Percentiles rank a stretch among this genome's conserved stretches.
These are phyloP conservation scores for Dipodascopsis tothii DNA, from an alignment of 805 yeast genomes.

Conservation along the genomic window DNA sequence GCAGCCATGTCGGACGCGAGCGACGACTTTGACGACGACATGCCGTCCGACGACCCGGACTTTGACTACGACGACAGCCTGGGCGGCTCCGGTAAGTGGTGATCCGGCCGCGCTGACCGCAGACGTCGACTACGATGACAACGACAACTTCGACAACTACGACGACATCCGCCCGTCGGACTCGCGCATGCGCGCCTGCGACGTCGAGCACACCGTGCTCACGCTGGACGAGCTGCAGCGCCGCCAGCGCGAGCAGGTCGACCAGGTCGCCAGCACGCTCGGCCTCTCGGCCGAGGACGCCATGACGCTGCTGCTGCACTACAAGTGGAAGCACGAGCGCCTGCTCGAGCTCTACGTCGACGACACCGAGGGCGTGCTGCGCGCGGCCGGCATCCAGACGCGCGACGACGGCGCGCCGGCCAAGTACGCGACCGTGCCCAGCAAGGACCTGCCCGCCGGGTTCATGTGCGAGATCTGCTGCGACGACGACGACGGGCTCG, in stretches of 20 bases:
- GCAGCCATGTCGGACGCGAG: slow-evolving; percentile 8
- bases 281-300: slow-evolving; percentile 37
- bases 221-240: slow-evolving; percentile 22
- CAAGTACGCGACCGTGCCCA: slow-evolving; percentile 1
- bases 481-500: slow-evolving; percentile 38
- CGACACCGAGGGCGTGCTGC: slow-evolving; percentile 34
- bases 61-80: slow-evolving; percentile 15
- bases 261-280: slow-evolving; percentile 34
- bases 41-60: slow-evolving; percentile 18
- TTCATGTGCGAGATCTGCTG: slow-evolving; percentile 68
- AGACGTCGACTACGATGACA: slow-evolving; percentile 3
- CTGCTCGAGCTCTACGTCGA: slow-evolving; percentile 50
- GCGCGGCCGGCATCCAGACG: slow-evolving; percentile 31
- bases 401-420: slow-evolving; percentile 12
- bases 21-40: slow-evolving; percentile 18
- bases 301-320: slow-evolving; percentile 40
- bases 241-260: slow-evolving; percentile 32
- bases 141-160: slow-evolving; percentile 22
- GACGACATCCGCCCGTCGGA: slow-evolving; percentile 24
- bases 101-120: no score
- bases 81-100: slow-evolving; percentile 18
- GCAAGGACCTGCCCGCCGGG: slow-evolving; percentile 22
- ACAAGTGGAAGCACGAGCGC: slow-evolving; percentile 53
- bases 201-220: slow-evolving; percentile 25
- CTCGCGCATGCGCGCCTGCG: slow-evolving; percentile 22